Evolutionary conservation across 2,329 filamentous ascomycete species (phyloP).

Genomic region (Microsporum audouinii): DNA sequence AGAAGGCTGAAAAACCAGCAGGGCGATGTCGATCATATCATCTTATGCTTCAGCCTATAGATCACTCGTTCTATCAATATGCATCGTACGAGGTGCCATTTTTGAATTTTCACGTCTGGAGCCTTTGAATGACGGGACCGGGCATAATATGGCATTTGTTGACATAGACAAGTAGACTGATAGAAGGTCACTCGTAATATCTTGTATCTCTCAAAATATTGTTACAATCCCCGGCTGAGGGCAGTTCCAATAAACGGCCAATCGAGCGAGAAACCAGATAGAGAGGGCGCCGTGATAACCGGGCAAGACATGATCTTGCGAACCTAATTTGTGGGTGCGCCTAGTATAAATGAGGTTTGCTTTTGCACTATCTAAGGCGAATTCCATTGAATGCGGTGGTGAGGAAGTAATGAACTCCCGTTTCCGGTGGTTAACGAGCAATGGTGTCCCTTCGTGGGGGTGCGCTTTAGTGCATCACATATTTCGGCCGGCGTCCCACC

Average conservation of each 20-base stretch:
- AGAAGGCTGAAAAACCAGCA: neutral
- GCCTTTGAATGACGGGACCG: neutral
- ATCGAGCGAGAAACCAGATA: neutral
- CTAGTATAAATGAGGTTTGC: neutral
- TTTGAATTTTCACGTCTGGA: neutral
- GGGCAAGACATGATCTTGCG: neutral
- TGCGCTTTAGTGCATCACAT: neutral
- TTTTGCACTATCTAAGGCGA: neutral
- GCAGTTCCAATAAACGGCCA: neutral
- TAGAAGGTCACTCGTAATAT: neutral
- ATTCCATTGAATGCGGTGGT: neutral
- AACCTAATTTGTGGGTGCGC: neutral
- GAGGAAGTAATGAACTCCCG: neutral
- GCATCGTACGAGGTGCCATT: neutral
- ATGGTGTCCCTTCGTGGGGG: neutral
- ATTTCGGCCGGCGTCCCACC: neutral
- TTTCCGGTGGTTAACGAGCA: neutral
- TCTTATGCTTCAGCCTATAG: neutral
- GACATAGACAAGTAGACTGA: neutral
- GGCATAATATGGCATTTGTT: neutral
- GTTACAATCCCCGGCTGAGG: neutral
- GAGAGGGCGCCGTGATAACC: neutral
- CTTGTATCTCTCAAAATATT: neutral
- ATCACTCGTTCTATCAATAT: neutral
- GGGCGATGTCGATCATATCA: neutral